Conservation (phyloP, 2,329 filamentous ascomycete species). For the Alternaria sp. region DNA sequence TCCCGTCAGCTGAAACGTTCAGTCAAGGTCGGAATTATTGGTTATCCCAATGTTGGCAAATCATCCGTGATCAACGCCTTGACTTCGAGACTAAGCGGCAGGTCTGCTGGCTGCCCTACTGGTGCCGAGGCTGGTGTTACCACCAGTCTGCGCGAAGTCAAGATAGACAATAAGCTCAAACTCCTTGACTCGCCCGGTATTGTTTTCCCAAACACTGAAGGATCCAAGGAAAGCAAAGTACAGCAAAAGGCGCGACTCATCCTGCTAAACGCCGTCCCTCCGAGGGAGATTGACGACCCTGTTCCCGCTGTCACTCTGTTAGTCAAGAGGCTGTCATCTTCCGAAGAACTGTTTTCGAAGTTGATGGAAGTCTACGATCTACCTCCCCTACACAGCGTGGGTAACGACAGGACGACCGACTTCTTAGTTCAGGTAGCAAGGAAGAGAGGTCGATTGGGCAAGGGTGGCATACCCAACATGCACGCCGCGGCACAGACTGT, state of each 20-base stretch:
- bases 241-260: conserved; percentile 83
- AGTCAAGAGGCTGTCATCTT: conserved; percentile 78
- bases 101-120: conserved; percentile 78
- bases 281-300: conserved; percentile 93
- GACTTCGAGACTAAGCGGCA: conserved; percentile 76
- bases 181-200: conserved; percentile 94
- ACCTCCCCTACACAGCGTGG: conserved; percentile 73
- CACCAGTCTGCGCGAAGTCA: conserved; percentile 85
- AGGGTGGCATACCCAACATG: conserved; percentile 89
- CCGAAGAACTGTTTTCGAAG: conserved; percentile 77
- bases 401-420: conserved; percentile 82
- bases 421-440: conserved; percentile 95
- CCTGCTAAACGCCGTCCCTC: conserved; percentile 89
- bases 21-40: conserved; percentile 90
- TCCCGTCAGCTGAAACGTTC: conserved; percentile 85
- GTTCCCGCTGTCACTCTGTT: conserved; percentile 85
- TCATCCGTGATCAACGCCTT: conserved; percentile 96
- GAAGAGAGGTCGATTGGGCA: conserved; percentile 87
- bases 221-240: conserved; percentile 62
- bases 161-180: conserved; percentile 93
- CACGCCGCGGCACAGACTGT: conserved; percentile 89
- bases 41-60: conserved; percentile 96
- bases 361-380: conserved; percentile 85
- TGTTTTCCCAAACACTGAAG: conserved; percentile 78
- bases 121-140: conserved; percentile 94